Percentiles rank a stretch among this genome's conserved stretches.
Conservation (phyloP, 257 asterid species). For the Anisodus tanguticus region DNA sequence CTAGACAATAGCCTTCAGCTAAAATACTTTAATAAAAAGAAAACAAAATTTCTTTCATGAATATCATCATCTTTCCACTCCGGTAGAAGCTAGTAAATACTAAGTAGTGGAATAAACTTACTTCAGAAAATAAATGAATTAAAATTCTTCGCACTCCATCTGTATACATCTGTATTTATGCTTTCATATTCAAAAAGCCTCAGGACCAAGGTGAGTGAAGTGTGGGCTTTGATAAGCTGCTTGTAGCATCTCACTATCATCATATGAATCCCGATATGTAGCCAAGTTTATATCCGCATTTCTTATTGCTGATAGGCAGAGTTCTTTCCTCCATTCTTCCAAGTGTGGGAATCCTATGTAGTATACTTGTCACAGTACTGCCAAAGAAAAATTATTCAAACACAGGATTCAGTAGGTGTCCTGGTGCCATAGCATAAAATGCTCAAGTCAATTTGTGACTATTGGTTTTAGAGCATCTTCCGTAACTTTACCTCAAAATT, state of each 20-base stretch:
- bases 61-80: constrained; percentile 13
- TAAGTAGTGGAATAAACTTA: constrained; percentile 9
- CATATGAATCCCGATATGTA: constrained; percentile 70
- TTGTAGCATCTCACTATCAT: constrained; percentile 75
- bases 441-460: background rate
- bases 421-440: background rate
- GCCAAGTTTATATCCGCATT: constrained; percentile 59
- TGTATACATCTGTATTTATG: background rate
- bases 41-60: constrained; percentile 22
- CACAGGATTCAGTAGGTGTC: constrained; percentile 1
- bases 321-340: constrained; percentile 87
- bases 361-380: constrained; percentile 81
- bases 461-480: background rate
- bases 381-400: constrained; percentile 33
- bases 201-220: constrained; percentile 49
- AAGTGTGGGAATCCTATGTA: constrained; percentile 61
- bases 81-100: constrained; percentile 23
- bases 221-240: constrained; percentile 67
- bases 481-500: constrained; percentile 52
- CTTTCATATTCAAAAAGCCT: constrained; percentile 38
- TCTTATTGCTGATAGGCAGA: constrained; percentile 53
- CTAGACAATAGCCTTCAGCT: constrained; percentile 1
- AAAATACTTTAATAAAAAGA: background rate
- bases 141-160: background rate
- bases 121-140: constrained; percentile 12